These are phyloP conservation scores for Pleurotus sapidus DNA, from an alignment of 768 basidiomycete species.

Conservation along the genomic window DNA sequence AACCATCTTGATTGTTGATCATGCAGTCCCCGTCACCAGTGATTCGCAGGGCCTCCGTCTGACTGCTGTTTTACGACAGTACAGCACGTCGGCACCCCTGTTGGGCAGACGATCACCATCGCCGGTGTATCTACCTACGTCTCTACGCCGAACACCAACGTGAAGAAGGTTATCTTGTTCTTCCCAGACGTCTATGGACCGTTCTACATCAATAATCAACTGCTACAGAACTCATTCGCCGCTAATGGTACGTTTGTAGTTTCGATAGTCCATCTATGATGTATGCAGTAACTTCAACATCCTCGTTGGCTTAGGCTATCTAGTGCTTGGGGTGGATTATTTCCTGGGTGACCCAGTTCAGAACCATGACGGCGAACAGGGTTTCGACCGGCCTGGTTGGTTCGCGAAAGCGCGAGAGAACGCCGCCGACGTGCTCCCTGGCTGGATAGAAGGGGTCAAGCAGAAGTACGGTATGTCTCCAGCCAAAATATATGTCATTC, in stretches of 20 bases:
- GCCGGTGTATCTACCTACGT: constrained; percentile 52
- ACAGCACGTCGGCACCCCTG: constrained; percentile 47
- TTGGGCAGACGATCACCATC: constrained; percentile 36
- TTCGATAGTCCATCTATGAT: neutral
- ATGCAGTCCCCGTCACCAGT: constrained; percentile 16
- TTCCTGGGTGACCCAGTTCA: constrained; percentile 58
- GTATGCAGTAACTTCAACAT: neutral
- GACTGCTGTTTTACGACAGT: constrained; percentile 54
- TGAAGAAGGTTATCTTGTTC: constrained; percentile 51
- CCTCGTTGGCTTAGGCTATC: constrained; percentile 38
- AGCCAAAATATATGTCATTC: neutral
- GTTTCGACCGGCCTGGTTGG: constrained; percentile 42
- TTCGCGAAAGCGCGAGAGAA: constrained; percentile 27
- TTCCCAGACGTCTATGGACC: constrained; percentile 61
- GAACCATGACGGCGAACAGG: constrained; percentile 31
- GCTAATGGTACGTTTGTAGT: constrained; percentile 39
- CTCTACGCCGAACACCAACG: constrained; percentile 29
- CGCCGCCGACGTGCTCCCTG: constrained; percentile 38
- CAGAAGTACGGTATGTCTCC: constrained; percentile 40
- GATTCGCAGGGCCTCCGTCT: constrained; percentile 41
- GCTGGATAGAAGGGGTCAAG: constrained; percentile 51
- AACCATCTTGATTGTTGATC: too few relatives aligned
- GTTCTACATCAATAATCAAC: constrained; percentile 53
- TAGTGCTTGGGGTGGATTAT: constrained; percentile 60
- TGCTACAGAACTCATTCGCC: constrained; percentile 66